phyloP scores from a whole-genome alignment of 129 eudicot genomes.

The Artemisia argyi region DNA sequence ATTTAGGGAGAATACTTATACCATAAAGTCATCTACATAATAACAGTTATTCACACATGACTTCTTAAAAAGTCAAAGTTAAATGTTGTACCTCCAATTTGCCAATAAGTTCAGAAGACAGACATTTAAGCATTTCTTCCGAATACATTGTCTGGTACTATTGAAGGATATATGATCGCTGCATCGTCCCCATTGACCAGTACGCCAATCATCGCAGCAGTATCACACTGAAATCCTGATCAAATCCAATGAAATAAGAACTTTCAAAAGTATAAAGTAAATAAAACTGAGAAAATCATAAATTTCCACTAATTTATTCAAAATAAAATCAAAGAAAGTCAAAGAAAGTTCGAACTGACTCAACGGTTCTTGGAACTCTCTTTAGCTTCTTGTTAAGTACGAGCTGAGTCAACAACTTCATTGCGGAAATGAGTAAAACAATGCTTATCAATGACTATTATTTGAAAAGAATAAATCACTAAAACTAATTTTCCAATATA shows the following conservation, averaged over 20 bases:
- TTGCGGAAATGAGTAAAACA: no score
- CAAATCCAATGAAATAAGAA: neutral
- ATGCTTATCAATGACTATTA: no score
- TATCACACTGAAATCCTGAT: constrained; percentile 53
- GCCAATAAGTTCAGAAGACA: constrained; percentile 52
- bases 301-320: neutral
- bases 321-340: constrained; percentile 3
- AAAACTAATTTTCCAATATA: no score
- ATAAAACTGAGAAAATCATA: neutral
- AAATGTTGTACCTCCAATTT: constrained; percentile 39
- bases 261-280: no score
- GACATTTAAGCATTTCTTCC: constrained; percentile 44
- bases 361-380: no score
- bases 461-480: no score
- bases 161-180: constrained; percentile 40
- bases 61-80: constrained; percentile 9
- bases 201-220: constrained; percentile 38
- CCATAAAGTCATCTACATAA: neutral
- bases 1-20: neutral
- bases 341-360: no score
- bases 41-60: neutral
- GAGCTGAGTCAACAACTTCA: no score
- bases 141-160: constrained; percentile 47
- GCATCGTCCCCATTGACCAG: constrained; percentile 52
- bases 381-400: no score